Evolutionary conservation across 1,139 yeast species (phyloP).

Genomic region (Geotrichum klebahnii): DNA sequence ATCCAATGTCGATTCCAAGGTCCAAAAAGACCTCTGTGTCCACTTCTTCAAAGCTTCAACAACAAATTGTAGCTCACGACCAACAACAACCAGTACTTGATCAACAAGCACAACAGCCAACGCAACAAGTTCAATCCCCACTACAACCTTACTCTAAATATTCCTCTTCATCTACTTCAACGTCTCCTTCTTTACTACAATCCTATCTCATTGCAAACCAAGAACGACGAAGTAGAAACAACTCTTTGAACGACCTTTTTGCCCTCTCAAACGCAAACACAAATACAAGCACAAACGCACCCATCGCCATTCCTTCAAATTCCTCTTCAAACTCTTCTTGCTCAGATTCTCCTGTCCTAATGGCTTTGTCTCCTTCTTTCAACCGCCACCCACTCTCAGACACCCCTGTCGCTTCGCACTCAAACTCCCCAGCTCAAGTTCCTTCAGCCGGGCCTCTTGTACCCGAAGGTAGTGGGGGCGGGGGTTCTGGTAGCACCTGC

Average conservation of each 20-base stretch:
- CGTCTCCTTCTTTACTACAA: background rate
- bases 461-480: slow-evolving; percentile 6
- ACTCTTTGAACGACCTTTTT: background rate
- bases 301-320: no score
- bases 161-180: background rate
- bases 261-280: background rate
- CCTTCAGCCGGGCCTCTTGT: slow-evolving; percentile 4
- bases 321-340: background rate
- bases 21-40: background rate
- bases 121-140: background rate
- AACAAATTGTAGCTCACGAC: no score
- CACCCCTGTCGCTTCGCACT: slow-evolving; percentile 20
- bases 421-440: slow-evolving; percentile 17
- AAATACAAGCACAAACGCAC: background rate
- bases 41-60: background rate
- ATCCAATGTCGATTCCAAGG: background rate
- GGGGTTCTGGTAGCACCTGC: slow-evolving; percentile 10
- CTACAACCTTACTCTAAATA: background rate
- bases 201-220: background rate
- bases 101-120: background rate
- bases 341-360: background rate
- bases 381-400: slow-evolving; percentile 21
- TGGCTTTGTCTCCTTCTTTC: slow-evolving; percentile 12
- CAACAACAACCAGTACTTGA: background rate
- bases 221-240: background rate